A percentile compares a stretch with the other conserved stretches of the same genome.
Conservation (phyloP, 179 eudicot genomes). For the Pouteria campechiana region DNA sequence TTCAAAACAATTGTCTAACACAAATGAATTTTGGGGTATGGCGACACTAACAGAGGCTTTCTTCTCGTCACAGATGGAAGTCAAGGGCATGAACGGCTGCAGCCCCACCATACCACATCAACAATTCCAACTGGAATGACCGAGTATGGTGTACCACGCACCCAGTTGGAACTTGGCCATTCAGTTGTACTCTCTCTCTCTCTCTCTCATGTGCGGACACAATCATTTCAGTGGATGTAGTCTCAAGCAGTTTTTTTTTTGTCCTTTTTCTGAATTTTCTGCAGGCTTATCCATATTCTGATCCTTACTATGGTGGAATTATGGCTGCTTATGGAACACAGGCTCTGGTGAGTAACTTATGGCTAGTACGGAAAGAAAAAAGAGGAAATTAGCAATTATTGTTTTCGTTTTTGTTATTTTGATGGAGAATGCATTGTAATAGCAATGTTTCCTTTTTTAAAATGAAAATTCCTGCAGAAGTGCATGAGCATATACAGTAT, state of each 20-base stretch:
- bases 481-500: too few species aligned
- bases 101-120: slow-evolving; percentile 33
- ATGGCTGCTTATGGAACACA: slow-evolving; percentile 81
- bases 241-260: neutral
- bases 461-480: too few species aligned
- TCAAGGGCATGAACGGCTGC: slow-evolving; percentile 27
- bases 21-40: too few species aligned
- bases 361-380: too few species aligned
- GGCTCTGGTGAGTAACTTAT: slow-evolving; percentile 58
- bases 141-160: slow-evolving; percentile 36
- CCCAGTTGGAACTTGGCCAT: slow-evolving; percentile 78
- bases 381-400: too few species aligned
- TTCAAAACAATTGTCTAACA: too few species aligned
- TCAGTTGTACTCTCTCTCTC: slow-evolving; percentile 42
- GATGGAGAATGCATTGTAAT: too few species aligned
- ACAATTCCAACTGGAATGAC: slow-evolving; percentile 23
- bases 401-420: too few species aligned
- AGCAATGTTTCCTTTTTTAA: too few species aligned
- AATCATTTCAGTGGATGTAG: neutral
- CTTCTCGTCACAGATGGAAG: slow-evolving; percentile 29
- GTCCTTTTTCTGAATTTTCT: slow-evolving; percentile 5
- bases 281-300: slow-evolving; percentile 79
- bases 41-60: slow-evolving; percentile 5
- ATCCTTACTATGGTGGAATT: slow-evolving; percentile 76
- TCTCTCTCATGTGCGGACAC: neutral